Conservation (phyloP, 805 yeast genomes). For the Saturnispora kantuleensis region DNA sequence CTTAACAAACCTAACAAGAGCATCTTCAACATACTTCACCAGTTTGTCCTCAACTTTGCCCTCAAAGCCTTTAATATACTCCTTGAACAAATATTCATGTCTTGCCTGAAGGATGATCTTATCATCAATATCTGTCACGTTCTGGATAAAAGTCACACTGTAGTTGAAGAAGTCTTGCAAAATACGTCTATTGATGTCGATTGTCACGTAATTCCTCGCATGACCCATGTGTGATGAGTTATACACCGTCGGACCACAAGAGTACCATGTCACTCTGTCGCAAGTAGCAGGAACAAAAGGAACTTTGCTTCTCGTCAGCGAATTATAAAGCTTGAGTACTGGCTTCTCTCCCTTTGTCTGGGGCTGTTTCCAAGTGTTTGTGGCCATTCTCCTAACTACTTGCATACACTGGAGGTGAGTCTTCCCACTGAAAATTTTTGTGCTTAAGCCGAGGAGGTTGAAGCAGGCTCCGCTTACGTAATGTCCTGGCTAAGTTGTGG, state of each 20-base stretch:
- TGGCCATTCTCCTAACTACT: slow-evolving; percentile 5
- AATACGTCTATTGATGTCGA: slow-evolving; percentile 85
- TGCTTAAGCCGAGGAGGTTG: too few relatives aligned
- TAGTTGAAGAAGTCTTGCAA: slow-evolving; percentile 88
- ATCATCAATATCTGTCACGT: slow-evolving; percentile 98
- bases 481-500: neutral
- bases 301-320: slow-evolving; percentile 73
- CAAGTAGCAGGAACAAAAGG: slow-evolving; percentile 62
- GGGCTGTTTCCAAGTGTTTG: slow-evolving; percentile 24
- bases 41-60: slow-evolving; percentile 29
- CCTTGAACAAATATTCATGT: slow-evolving; percentile 70
- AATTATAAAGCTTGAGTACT: slow-evolving; percentile 61
- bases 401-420: neutral
- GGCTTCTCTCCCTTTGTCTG: slow-evolving; percentile 21
- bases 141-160: slow-evolving; percentile 80
- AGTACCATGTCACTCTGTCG: slow-evolving; percentile 80
- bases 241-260: slow-evolving; percentile 97
- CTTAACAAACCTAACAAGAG: slow-evolving; percentile 39
- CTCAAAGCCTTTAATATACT: slow-evolving; percentile 32
- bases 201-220: slow-evolving; percentile 92
- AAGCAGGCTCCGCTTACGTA: neutral
- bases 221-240: slow-evolving; percentile 98
- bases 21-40: slow-evolving; percentile 29
- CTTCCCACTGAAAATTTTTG: neutral
- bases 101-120: slow-evolving; percentile 93